Evolutionary conservation across 2,329 filamentous ascomycete species (phyloP), one percentile per base, ranked within the genome.

Genomic region (Coleophoma eucalyptorum): DNA sequence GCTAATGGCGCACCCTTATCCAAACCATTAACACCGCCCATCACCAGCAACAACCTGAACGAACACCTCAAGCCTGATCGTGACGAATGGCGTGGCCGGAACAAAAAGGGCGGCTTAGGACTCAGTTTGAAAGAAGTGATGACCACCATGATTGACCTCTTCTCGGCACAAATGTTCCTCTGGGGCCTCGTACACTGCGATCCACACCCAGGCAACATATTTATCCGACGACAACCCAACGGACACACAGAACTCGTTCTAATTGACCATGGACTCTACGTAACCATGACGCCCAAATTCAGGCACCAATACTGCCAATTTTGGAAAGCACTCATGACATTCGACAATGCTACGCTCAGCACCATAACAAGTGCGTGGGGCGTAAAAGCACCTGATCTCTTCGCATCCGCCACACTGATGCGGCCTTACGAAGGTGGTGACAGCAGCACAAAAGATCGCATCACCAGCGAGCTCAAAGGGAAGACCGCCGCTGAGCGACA

Each of bases 171-270:
- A 66, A 97, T 97, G 79, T 99, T 97, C 75, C 86, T 96, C 57
- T 97, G 90, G 89, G 94, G 94, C 12, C 81, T 89, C 41, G 89
- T 97, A 0, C 93, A 99, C 73, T 97, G 93, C 71, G 94, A 99
- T 67, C 94, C 94, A 10, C 94, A 99, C 65, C 94, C 94, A 1
- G 93, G 93, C 26, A 99, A 99, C 71, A 94, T 97, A 67, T 96
- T 99, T 72, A 87, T 97, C 64, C 87, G 94, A 8, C 86, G 94
- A 8, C 77, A 90, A 15, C 88, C 91, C 1, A 85, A 79, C 41
- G 93, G 93, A n/a, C 79, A 83, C 41, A 80, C 93, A 1, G 91
- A 99, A 72, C 79, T 99, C 31, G 93, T 97, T 1, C 84, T 99
- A 34, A 96, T 99, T 65, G 94, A 99, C 69, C 94, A 99, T 69